Percentiles rank a stretch among this genome's conserved stretches.
phyloP scores from a whole-genome alignment of 2,329 filamentous ascomycete species.

The Arthroderma sp. region DNA sequence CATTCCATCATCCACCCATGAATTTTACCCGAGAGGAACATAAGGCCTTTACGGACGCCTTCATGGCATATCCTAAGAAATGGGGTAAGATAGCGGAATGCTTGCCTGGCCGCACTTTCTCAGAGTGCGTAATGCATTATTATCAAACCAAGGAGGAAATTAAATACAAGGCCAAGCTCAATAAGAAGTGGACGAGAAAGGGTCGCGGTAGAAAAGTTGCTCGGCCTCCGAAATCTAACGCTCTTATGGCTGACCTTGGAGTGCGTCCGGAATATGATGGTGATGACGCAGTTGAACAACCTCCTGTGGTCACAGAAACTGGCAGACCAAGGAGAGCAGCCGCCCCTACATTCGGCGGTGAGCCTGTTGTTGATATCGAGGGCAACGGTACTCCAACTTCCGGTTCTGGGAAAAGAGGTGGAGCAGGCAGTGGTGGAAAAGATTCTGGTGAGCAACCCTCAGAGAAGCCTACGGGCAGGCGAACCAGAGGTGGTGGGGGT shows the following conservation, averaged over 20 bases:
- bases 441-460: constrained; percentile 15
- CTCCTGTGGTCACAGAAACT: constrained; percentile 35
- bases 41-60: constrained; percentile 33
- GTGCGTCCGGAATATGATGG: constrained; percentile 32
- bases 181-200: constrained; percentile 33
- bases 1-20: constrained; percentile 32
- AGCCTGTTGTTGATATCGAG: constrained; percentile 17
- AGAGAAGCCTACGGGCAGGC: constrained; percentile 23
- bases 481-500: constrained; percentile 21
- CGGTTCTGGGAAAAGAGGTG: constrained; percentile 24
- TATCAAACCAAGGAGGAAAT: constrained; percentile 38
- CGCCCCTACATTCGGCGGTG: constrained; percentile 36
- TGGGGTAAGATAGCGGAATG: constrained; percentile 39
- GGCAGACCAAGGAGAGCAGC: constrained; percentile 37
- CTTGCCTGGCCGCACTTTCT: constrained; percentile 33
- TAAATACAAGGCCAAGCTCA: constrained; percentile 38
- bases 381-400: constrained; percentile 20
- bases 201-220: constrained; percentile 22
- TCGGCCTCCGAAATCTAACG: constrained; percentile 33
- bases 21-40: constrained; percentile 38
- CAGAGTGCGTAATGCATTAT: constrained; percentile 39
- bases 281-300: constrained; percentile 27
- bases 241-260: constrained; percentile 35
- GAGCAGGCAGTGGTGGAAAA: constrained; percentile 11
- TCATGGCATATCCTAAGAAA: constrained; percentile 37